Base-by-base conservation (phyloP, 495 filamentous ascomycete species). In the Talaromyces stipitatus region DNA sequence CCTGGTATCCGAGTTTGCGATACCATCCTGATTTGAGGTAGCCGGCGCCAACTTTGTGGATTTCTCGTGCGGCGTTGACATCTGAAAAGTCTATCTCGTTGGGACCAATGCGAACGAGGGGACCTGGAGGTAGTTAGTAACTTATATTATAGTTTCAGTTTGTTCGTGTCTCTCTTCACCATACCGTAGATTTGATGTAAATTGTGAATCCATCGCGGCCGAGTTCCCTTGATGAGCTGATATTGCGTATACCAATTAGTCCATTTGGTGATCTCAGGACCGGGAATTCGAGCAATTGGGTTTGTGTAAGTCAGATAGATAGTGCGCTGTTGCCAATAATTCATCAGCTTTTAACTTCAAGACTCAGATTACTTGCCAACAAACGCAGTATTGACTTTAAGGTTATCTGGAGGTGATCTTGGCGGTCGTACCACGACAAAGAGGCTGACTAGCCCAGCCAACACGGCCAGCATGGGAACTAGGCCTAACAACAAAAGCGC, bases 1-100 rank as follows among this genome's bases (percentile, higher is more conserved):
- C n/a, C 11, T 33, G 33, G 20, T 58, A 54, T 0, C 53, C 9
- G 4, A 71, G 48, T 16, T 41, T 24, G 5, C 32, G 28, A 47
- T 61, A 61, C 32, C 50, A 61, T 16, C 24, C 27, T 2, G 55
- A 43, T 23, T 61, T 61, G 14, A 33, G 10, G 28, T 52, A 61
- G 0, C 50, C 36, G 0, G 24, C 38, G 26, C 55, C 59, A 20
- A 61, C 57, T 8, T 53, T 50, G 23, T 58, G 55, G n/a, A 61
- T 61, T 24, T 58, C 47, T 1, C 43, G 16, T 4, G 29, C 28
- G 0, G 59, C 48, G 2, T n/a, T 28, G n/a, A 48, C 41, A 14
- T 61, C 59, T 20, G 30, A 20, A 2, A 58, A 20, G 23, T 46
- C 55, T 20, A 61, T 28, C 32, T 61, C 59, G 1, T 32, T 41